Evolutionary conservation across 345 rosid genomes (phyloP).

Genomic region (Gossypium anomalum): DNA sequence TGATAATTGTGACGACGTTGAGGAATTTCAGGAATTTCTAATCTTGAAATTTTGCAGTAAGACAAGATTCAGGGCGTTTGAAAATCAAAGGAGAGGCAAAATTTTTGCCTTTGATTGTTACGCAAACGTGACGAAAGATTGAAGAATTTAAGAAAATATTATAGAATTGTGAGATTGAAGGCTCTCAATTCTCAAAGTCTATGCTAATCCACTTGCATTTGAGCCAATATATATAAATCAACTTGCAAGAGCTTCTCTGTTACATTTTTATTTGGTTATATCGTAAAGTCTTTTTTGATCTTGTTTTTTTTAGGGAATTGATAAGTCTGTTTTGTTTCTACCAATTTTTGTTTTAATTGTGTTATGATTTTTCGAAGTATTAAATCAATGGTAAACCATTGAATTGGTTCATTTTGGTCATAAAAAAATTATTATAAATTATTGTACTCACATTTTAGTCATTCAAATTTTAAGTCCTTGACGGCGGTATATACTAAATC

Average conservation of each 20-base stretch:
- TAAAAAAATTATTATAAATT: too few species aligned
- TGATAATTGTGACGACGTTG: background rate
- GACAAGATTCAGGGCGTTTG: background rate
- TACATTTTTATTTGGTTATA: too few species aligned
- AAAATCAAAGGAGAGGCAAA: background rate
- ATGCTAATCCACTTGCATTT: background rate
- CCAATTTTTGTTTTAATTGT: too few species aligned
- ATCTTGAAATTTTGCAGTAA: background rate
- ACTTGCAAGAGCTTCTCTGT: background rate
- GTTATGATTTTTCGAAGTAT: too few species aligned
- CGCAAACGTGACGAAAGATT: background rate
- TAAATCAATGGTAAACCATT: too few species aligned
- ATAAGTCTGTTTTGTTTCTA: too few species aligned
- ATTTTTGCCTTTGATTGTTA: background rate
- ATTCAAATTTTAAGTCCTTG: too few species aligned
- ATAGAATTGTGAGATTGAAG: background rate
- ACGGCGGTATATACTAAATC: too few species aligned
- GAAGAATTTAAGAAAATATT: background rate
- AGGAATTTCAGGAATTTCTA: background rate
- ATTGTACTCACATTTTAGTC: too few species aligned
- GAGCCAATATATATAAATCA: background rate
- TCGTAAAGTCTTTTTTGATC: too few species aligned
- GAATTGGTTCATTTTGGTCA: too few species aligned
- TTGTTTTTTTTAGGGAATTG: too few species aligned
- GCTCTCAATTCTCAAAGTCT: background rate